Base-by-base conservation (phyloP, 805 yeast genomes). In the Zygotorulaspora chibaensis region DNA sequence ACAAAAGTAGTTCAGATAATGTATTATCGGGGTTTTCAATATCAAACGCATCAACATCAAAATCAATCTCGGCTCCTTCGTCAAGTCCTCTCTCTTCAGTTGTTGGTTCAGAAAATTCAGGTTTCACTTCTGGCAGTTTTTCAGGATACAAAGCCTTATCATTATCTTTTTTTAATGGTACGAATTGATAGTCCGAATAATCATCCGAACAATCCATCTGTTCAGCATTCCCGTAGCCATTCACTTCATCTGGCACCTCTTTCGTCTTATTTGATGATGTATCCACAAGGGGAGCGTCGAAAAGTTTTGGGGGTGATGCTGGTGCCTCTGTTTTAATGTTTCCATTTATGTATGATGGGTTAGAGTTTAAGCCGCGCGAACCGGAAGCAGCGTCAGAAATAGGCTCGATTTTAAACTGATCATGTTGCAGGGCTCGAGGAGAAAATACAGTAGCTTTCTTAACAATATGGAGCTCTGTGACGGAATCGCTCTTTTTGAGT, bases 11-110 rank as follows among this genome's bases (percentile, higher is more conserved):
- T 58, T 88, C 95, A 7, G 87, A 80, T 52, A 90, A 74, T 1
- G 96, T 85, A 62, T 87, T 87, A 59, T 90, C 97, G 1, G 95
- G 95, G 57, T 87, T 86, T 46, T 83, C 83, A 43, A 86, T 82
- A 66, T 87, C 88, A 65, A 86, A 87, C 28, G 81, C 77, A 46
- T 83, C 85, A 42, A 86, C 73, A 64, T 83, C 84, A 66, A 84
- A 85, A 2, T 79, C 75, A 8, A 43, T 39, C 16, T 56, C 57
- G 16, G 40, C 35, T 17, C 52, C 52, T 20, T 46, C 58, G 15
- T 48, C 49, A 10, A 43, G 23, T 25, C 35, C 43, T 8, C 20
- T n/a, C 11, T 30, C 42, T 10, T 37, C 37, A 17, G 35, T 26
- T 18, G 26, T 35, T 17, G 16, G 25, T 18, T 41, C 36, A 4